Percentiles rank a stretch among this genome's conserved stretches.
Conservation (phyloP, 2,329 filamentous ascomycete genomes). For the Sclerotinia glacialis region DNA sequence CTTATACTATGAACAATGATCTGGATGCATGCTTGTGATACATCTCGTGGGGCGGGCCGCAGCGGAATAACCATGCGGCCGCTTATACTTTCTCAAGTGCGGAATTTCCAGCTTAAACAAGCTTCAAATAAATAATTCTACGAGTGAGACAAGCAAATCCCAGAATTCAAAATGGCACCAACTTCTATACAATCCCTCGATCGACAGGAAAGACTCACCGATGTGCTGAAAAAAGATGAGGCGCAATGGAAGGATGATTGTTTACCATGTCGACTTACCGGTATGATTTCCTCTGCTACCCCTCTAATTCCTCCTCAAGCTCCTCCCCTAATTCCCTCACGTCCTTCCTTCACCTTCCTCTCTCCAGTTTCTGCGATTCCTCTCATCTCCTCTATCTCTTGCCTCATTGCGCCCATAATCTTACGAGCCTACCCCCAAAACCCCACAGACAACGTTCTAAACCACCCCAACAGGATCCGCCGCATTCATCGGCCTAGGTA, state of each 20-base stretch:
- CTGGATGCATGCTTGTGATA: conserved; percentile 7
- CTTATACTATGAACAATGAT: background rate
- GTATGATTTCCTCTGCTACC: conserved; percentile 25
- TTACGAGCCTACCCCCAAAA: background rate
- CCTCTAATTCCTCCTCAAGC: background rate
- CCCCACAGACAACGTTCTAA: background rate
- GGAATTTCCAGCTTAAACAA: background rate
- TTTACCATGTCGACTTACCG: conserved; percentile 37
- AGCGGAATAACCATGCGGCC: conserved; percentile 24
- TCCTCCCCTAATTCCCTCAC: background rate
- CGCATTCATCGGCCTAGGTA: conserved; percentile 71
- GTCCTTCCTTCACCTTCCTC: no score
- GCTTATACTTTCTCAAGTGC: conserved; percentile 19
- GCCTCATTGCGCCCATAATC: background rate
- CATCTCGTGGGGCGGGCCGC: conserved; percentile 15
- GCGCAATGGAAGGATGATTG: conserved; percentile 42
- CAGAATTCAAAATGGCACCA: background rate
- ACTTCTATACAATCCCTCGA: conserved; percentile 25
- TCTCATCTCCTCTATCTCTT: no score
- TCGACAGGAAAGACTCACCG: conserved; percentile 32
- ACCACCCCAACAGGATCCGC: conserved; percentile 56
- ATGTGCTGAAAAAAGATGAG: conserved; percentile 33
- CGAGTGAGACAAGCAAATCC: background rate
- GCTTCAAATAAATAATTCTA: background rate
- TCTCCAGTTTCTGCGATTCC: no score